Conservation (phyloP, 108 stramenopile genomes). For the Cyclotella baltica region DNA sequence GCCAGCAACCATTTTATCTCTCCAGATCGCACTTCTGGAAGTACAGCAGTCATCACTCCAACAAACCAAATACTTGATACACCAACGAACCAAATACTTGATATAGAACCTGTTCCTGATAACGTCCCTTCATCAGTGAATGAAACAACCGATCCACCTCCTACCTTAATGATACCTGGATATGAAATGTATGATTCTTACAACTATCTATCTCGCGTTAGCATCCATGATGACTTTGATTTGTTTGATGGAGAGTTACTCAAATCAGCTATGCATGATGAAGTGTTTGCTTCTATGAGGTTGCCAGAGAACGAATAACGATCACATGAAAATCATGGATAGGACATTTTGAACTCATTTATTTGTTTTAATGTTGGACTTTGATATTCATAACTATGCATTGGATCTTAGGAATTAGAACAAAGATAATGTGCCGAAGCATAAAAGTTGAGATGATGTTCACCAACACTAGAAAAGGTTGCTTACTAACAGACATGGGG, state of each 20-base stretch:
- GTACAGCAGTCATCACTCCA: constrained; percentile 13
- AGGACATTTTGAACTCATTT: too few relatives aligned
- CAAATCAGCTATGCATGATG: constrained; percentile 16
- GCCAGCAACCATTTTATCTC: background rate
- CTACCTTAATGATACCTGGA: background rate
- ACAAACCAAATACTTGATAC: constrained; percentile 4
- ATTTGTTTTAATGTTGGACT: too few relatives aligned
- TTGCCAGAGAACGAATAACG: too few relatives aligned
- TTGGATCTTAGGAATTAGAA: too few relatives aligned
- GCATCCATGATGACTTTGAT: constrained; percentile 39
- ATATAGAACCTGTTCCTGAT: too few relatives aligned
- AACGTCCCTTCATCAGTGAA: background rate
- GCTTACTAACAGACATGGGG: too few relatives aligned
- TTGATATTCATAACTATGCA: too few relatives aligned
- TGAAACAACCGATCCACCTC: background rate
- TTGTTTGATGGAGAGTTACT: constrained; percentile 43
- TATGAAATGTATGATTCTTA: constrained; percentile 12
- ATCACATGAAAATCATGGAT: too few relatives aligned
- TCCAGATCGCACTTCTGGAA: background rate
- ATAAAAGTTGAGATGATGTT: too few relatives aligned
- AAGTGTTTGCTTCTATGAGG: constrained; percentile 21
- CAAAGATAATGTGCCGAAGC: too few relatives aligned
- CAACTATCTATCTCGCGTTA: constrained; percentile 13
- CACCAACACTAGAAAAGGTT: too few relatives aligned
- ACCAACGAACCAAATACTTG: background rate